These are phyloP conservation scores for Copromyces sp. DNA, from an alignment of 495 filamentous ascomycete genomes.

Conservation along the genomic window DNA sequence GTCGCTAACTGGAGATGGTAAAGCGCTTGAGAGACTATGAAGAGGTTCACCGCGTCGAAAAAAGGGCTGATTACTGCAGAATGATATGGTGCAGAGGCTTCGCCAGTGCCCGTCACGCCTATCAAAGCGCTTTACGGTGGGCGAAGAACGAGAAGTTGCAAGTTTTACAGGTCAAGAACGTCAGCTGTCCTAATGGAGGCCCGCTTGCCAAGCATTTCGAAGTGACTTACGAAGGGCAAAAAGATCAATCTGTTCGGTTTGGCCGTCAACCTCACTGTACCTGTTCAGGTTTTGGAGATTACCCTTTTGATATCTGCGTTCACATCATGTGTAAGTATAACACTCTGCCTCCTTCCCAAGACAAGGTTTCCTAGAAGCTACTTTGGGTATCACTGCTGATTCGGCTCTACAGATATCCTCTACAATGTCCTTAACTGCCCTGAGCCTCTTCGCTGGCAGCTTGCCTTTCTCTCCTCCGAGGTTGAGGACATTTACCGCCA, in stretches of 20 bases:
- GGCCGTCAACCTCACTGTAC: background rate
- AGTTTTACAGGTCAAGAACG: background rate
- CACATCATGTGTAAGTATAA: background rate
- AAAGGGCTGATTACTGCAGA: background rate
- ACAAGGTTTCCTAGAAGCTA: background rate
- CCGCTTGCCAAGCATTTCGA: background rate
- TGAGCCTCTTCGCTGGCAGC: background rate
- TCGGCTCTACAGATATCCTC: background rate
- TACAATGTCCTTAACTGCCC: background rate
- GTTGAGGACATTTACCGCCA: background rate
- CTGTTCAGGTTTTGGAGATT: too few relatives aligned
- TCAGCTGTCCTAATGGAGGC: rapidly evolving
- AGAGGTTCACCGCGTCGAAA: background rate
- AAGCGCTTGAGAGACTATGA: background rate
- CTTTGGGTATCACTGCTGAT: background rate
- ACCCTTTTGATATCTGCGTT: background rate
- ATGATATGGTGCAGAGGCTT: too few relatives aligned
- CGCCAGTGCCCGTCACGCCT: too few relatives aligned
- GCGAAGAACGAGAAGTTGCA: background rate
- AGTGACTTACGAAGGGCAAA: background rate
- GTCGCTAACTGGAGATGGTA: background rate
- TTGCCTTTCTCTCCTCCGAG: background rate
- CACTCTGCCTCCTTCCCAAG: rapidly evolving
- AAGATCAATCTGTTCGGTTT: background rate
- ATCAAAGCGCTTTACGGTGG: background rate